Conservation (phyloP, 148 eudicot species). For the Pharnaceum exiguum region DNA sequence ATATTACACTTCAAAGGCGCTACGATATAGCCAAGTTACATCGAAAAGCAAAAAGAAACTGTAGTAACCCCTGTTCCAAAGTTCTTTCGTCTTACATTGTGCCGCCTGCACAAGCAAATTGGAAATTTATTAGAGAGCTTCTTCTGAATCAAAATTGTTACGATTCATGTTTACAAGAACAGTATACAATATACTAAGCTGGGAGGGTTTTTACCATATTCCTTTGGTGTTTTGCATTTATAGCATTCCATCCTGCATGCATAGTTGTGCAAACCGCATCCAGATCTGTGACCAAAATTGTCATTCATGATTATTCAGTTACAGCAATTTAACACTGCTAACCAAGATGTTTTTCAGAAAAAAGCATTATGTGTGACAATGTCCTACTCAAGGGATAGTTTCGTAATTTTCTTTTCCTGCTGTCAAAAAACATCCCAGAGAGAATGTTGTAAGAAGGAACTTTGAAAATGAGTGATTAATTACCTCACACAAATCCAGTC, state of each 20-base stretch:
- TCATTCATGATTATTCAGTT: too few species aligned
- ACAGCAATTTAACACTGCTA: neutral
- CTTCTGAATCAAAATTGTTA: too few species aligned
- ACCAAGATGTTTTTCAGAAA: neutral
- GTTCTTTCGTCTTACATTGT: slow-evolving; percentile 16
- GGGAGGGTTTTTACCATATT: slow-evolving; percentile 41
- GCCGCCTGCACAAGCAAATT: slow-evolving; percentile 15
- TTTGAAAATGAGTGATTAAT: slow-evolving; percentile 3
- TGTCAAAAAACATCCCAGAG: too few species aligned
- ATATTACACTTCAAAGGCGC: slow-evolving; percentile 23
- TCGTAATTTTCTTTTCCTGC: too few species aligned
- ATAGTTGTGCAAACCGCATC: slow-evolving; percentile 86
- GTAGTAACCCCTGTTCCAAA: slow-evolving; percentile 3
- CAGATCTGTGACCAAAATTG: slow-evolving; percentile 31
- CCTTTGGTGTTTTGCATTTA: slow-evolving; percentile 69
- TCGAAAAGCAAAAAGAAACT: slow-evolving; percentile 1
- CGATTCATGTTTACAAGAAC: too few species aligned
- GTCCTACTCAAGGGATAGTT: neutral
- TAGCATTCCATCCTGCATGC: slow-evolving; percentile 84
- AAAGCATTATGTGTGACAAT: neutral
- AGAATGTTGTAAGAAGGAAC: too few species aligned
- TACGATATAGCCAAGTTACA: slow-evolving; percentile 12
- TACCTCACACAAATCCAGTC: slow-evolving; percentile 86
- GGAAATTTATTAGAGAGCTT: too few species aligned
- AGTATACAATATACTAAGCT: too few species aligned